These are phyloP conservation scores for Ilyonectria destructans DNA, from an alignment of 2,329 filamentous ascomycete species.

Conservation along the genomic window DNA sequence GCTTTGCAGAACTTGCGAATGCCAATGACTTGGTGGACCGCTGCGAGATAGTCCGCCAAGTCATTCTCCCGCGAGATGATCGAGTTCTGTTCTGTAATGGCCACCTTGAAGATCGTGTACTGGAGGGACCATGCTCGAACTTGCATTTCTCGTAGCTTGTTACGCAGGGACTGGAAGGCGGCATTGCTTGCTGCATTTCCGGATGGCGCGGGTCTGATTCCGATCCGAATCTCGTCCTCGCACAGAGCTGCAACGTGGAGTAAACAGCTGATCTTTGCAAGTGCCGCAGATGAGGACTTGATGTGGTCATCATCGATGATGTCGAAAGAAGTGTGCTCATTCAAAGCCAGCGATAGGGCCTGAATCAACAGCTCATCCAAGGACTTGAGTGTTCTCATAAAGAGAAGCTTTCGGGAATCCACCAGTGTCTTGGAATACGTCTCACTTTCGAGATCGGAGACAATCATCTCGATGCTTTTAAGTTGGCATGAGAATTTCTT, in stretches of 20 bases:
- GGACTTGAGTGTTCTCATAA: constrained; percentile 85
- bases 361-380: constrained; percentile 84
- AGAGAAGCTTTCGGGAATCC: constrained; percentile 77
- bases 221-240: constrained; percentile 89
- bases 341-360: constrained; percentile 78
- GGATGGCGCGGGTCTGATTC: constrained; percentile 75
- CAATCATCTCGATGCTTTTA: constrained; percentile 87
- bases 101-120: constrained; percentile 85
- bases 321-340: constrained; percentile 81
- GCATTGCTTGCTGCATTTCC: constrained; percentile 71
- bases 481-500: constrained; percentile 92
- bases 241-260: constrained; percentile 86
- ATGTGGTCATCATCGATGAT: constrained; percentile 88
- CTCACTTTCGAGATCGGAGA: constrained; percentile 75
- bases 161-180: constrained; percentile 69
- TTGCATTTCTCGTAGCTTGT: constrained; percentile 88
- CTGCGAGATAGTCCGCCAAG: constrained; percentile 83
- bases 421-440: constrained; percentile 73
- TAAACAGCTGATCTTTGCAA: constrained; percentile 81
- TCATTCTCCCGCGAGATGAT: constrained; percentile 81
- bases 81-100: constrained; percentile 76
- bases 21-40: constrained; percentile 88
- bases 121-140: constrained; percentile 90
- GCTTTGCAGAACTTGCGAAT: constrained; percentile 88
- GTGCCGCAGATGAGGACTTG: constrained; percentile 78